Percentiles rank a stretch among this genome's conserved stretches.
Evolutionary conservation across 2,329 filamentous ascomycete species (phyloP).

Genomic region (Alternaria gansuensis): DNA sequence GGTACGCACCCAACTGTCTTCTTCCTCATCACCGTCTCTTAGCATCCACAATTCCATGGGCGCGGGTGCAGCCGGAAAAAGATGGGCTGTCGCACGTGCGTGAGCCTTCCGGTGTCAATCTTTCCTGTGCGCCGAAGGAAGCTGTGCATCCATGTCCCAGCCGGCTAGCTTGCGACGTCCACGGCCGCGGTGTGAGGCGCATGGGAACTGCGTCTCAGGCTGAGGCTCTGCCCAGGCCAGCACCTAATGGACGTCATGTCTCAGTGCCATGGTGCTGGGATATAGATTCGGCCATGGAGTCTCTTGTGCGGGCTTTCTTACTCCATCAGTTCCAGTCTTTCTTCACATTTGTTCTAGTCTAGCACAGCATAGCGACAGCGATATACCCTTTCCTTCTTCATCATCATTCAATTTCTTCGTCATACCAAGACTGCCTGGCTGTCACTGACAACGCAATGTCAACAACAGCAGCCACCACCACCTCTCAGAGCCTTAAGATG

Average conservation of each 20-base stretch:
- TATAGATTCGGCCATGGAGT: constrained; percentile 14
- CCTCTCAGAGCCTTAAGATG: constrained; percentile 41
- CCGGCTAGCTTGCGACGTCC: constrained; percentile 36
- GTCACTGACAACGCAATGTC: constrained; percentile 43
- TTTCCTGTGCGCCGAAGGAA: constrained; percentile 21
- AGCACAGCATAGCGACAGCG: constrained; percentile 19
- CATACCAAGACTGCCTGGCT: constrained; percentile 4
- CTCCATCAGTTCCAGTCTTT: constrained; percentile 11
- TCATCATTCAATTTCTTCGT: constrained; percentile 8
- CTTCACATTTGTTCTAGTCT: constrained; percentile 20
- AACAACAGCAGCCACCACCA: constrained; percentile 37
- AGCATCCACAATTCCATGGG: constrained; percentile 8
- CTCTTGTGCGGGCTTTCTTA: constrained; percentile 12
- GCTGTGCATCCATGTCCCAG: constrained; percentile 31
- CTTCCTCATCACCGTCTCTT: constrained; percentile 19
- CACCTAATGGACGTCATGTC: constrained; percentile 13
- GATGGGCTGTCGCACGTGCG: constrained; percentile 19
- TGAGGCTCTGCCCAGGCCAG: constrained; percentile 27
- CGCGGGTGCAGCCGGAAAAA: constrained; percentile 23
- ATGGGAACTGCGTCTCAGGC: constrained; percentile 18
- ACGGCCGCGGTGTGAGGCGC: constrained; percentile 38
- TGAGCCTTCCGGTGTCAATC: constrained; percentile 16
- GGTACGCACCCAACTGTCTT: constrained; percentile 19
- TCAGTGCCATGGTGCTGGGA: constrained; percentile 13
- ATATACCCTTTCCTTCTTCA: constrained; percentile 23